Evolutionary conservation across 805 yeast species (phyloP).

Genomic region (Cyberlindnera lachancei): DNA sequence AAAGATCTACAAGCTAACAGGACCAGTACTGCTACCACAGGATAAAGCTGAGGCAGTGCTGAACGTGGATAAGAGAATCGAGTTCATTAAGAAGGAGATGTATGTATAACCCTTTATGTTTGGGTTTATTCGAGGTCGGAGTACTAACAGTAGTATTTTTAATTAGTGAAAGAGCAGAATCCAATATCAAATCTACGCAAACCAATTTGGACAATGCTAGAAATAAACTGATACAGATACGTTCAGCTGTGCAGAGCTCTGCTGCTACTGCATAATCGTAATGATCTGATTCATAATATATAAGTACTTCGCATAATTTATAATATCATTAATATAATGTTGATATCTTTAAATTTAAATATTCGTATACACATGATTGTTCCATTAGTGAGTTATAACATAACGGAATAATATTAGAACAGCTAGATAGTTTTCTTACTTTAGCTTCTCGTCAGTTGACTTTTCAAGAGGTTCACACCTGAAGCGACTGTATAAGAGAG

Average conservation of each 20-base stretch:
- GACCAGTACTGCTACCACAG: conserved; percentile 88
- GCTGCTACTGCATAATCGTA: no score
- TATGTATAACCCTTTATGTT: conserved; percentile 4
- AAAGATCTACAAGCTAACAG: conserved; percentile 81
- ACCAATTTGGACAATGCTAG: conserved; percentile 51
- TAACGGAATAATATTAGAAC: no score
- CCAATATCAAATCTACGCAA: conserved; percentile 52
- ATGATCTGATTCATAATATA: no score
- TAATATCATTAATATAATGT: no score
- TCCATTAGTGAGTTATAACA: not conserved
- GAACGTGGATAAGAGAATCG: conserved; percentile 85
- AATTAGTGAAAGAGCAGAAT: conserved; percentile 54
- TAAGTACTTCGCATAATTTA: no score
- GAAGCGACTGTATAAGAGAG: conserved; percentile 54
- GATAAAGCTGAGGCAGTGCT: conserved; percentile 73
- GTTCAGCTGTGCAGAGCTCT: conserved; percentile 29
- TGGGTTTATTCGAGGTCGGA: not conserved
- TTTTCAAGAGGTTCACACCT: conserved; percentile 54
- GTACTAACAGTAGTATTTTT: conserved; percentile 2
- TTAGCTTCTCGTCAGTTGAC: conserved; percentile 60
- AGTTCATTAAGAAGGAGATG: conserved; percentile 78
- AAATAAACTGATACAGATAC: conserved; percentile 40
- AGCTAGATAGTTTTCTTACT: no score
- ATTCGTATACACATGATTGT: not conserved
- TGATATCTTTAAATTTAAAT: conserved; percentile 2